Evolutionary conservation across 805 yeast genomes (phyloP).

Genomic region (Ogataea neopini): DNA sequence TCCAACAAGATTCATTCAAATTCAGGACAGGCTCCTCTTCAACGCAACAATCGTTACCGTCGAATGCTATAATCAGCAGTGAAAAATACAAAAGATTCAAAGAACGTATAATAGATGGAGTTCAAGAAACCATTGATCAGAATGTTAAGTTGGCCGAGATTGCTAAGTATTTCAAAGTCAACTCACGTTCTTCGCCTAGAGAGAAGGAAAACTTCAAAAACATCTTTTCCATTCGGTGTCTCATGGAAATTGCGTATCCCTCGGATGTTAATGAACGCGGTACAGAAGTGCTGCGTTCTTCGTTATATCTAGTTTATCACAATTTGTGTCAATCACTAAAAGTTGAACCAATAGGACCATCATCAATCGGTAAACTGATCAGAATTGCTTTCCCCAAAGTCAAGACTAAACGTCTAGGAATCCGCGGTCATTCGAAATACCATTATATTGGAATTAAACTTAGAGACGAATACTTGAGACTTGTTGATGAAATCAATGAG

Average conservation of each 20-base stretch:
- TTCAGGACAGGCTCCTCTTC: background rate
- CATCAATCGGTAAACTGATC: slow-evolving; percentile 73
- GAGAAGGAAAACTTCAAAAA: slow-evolving; percentile 25
- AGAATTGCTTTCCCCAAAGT: slow-evolving; percentile 62
- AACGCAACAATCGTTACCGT: background rate
- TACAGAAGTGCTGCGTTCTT: slow-evolving; percentile 21
- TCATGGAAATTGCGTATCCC: slow-evolving; percentile 26
- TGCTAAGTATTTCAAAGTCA: slow-evolving; percentile 20
- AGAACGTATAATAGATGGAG: slow-evolving; percentile 17
- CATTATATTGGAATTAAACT: slow-evolving; percentile 71
- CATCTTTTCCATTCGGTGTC: slow-evolving; percentile 28
- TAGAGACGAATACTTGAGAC: slow-evolving; percentile 11
- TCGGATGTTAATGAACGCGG: slow-evolving; percentile 15
- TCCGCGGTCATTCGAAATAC: slow-evolving; percentile 77
- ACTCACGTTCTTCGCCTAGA: slow-evolving; percentile 17
- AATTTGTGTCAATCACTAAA: slow-evolving; percentile 24
- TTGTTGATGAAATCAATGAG: slow-evolving; percentile 16
- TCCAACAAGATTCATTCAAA: too few relatives aligned
- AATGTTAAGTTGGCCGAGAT: slow-evolving; percentile 18
- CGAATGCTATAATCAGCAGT: slow-evolving; percentile 14
- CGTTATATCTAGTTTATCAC: slow-evolving; percentile 27
- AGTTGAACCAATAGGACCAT: slow-evolving; percentile 62
- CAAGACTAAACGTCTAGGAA: slow-evolving; percentile 73
- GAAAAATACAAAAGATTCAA: slow-evolving; percentile 22
- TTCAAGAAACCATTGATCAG: slow-evolving; percentile 20